phyloP scores from a whole-genome alignment of 139 green algal species.

The Micractinium conductrix region DNA sequence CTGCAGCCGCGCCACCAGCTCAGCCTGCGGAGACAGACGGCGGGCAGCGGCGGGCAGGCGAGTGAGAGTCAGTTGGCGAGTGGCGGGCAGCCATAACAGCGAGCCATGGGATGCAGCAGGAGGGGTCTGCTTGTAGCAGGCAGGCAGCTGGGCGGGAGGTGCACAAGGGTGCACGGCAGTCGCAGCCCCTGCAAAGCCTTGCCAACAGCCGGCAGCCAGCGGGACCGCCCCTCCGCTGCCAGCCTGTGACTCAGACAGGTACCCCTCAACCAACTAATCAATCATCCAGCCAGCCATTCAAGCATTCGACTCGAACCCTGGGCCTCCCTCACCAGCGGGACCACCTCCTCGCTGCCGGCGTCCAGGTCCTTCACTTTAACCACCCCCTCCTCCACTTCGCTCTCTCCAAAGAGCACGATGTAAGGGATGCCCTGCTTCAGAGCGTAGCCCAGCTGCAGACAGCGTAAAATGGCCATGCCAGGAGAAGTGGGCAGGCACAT shows the following conservation, averaged over 20 bases:
- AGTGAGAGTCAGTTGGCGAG: too few species aligned
- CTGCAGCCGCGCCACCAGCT: slow-evolving; percentile 31
- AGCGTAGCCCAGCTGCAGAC: slow-evolving; percentile 68
- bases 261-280: too few species aligned
- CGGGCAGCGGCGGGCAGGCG: not conserved
- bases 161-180: not conserved
- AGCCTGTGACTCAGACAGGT: not conserved
- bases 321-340: slow-evolving; percentile 22
- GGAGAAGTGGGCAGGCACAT: too few species aligned
- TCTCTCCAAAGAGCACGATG: slow-evolving; percentile 70
- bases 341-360: slow-evolving; percentile 54
- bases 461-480: too few species aligned
- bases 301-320: not conserved
- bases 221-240: not conserved
- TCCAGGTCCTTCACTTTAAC: slow-evolving; percentile 75
- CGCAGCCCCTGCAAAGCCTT: not conserved
- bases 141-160: not conserved
- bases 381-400: slow-evolving; percentile 46
- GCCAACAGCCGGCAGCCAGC: too few species aligned
- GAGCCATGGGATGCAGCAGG: too few species aligned
- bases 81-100: not conserved
- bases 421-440: slow-evolving; percentile 87
- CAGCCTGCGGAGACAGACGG: not conserved
- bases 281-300: not conserved
- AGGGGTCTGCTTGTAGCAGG: not conserved